These are phyloP conservation scores for Xylaria digitata DNA, from an alignment of 2,329 filamentous ascomycete genomes.

Conservation along the genomic window DNA sequence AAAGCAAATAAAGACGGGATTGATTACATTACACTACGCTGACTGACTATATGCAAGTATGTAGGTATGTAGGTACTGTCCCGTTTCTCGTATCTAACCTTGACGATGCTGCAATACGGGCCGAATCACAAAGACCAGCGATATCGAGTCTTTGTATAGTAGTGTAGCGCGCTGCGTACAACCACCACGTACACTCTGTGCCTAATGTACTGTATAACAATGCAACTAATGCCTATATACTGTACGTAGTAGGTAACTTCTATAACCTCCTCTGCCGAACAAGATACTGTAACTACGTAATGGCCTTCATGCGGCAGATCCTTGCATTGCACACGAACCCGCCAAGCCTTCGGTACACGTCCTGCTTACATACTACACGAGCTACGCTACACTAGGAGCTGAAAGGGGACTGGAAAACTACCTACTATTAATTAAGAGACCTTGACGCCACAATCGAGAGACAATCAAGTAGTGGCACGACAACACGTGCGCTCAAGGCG, in stretches of 20 bases:
- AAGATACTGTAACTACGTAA: constrained; percentile 14
- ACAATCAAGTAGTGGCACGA: no score
- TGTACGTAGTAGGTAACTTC: no score
- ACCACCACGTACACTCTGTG: background rate
- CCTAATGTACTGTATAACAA: no score
- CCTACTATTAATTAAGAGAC: no score
- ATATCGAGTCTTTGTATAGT: constrained; percentile 14
- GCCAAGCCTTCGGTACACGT: constrained; percentile 9
- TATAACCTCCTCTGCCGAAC: background rate
- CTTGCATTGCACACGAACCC: background rate
- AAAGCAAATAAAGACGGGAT: background rate
- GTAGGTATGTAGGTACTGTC: constrained; percentile 23
- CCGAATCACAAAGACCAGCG: constrained; percentile 27
- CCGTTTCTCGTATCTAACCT: constrained; percentile 33
- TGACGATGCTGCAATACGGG: constrained; percentile 24
- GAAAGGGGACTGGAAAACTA: no score
- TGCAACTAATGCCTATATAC: background rate
- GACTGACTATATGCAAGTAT: background rate
- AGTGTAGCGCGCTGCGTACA: constrained; percentile 1
- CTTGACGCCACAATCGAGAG: no score
- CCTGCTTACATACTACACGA: background rate
- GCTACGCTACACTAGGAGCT: no score
- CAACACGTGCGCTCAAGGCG: background rate
- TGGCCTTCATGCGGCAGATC: constrained; percentile 16
- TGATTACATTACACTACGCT: background rate